Evolutionary conservation across 192 early-diverging fungal species (phyloP), one percentile per base, ranked within the genome.

Genomic region (Coemansia sp.): DNA sequence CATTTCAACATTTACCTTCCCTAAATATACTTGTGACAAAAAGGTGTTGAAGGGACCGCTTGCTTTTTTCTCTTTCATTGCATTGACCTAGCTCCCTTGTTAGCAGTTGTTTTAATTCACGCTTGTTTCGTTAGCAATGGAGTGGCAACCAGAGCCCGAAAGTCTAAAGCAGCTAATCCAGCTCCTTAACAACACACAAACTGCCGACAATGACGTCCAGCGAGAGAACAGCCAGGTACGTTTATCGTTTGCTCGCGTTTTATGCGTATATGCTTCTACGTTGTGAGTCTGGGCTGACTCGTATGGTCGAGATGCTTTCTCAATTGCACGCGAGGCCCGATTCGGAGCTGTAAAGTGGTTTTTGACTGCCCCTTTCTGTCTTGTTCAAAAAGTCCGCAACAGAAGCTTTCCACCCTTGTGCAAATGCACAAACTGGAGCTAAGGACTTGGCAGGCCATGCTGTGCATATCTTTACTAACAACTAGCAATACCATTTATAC

Each of bases 81-180:
- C 32, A 32, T 32, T 32, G 32, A 26, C 10, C 52, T 18, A 19
- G 57, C 7, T 41, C 37, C 40, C 7, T 39, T 13, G 47, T 48
- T 48, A 48, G 11, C 32, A 37, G 3, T 38, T 9, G 13, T 37
- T 59, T 38, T 59, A 40, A 9, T 41, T 59, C 40, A 74, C 48
- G 40, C 26, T 63, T 56, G 60, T 23, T 41, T 62, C 37, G 19
- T 61, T 56, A 23, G 44, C 19, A 66, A 84, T 84, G 81, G 81
- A 84, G 71, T 94, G 93, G 93, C 85, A 86, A 82, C 93, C 93
- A 49, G 86, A 92, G 76, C 88, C 86, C 52, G 88, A 91, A 75
- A 90, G 90, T 76, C 86, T 94, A 56, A 81, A 76, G 66, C 87
- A 93, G 84, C 87, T 94, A 61, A 83, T 88, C 59, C 87, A 90